Percentiles rank a stretch among this genome's conserved stretches.
phyloP scores from a whole-genome alignment of 2,329 filamentous ascomycete genomes.

The Aspergillus japonicus region DNA sequence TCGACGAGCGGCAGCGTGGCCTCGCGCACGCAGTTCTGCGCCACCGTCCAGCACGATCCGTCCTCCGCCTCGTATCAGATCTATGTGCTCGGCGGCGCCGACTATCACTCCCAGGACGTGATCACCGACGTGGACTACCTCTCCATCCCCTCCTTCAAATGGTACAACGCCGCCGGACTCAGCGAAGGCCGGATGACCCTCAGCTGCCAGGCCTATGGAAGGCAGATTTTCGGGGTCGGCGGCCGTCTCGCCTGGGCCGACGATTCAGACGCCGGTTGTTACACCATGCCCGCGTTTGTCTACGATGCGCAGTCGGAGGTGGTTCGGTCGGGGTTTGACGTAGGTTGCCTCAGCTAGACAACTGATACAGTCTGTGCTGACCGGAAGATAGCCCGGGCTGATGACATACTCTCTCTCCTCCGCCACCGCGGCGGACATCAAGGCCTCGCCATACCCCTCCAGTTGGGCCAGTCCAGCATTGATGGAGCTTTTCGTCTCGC shows the following conservation, averaged over 20 bases:
- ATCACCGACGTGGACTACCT: slow-evolving; percentile 17
- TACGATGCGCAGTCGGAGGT: slow-evolving; percentile 17
- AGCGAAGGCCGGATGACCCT: slow-evolving; percentile 15
- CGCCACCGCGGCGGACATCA: slow-evolving; percentile 7
- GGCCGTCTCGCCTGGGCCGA: slow-evolving; percentile 14
- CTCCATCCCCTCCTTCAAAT: slow-evolving; percentile 20
- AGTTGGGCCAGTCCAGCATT: neutral
- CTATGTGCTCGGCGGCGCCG: slow-evolving; percentile 15
- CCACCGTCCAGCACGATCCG: slow-evolving; percentile 14
- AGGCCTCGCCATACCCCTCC: slow-evolving; percentile 9
- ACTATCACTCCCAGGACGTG: slow-evolving; percentile 8
- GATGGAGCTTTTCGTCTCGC: neutral
- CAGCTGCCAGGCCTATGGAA: slow-evolving; percentile 12
- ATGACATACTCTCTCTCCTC: slow-evolving; percentile 10
- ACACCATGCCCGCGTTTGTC: slow-evolving; percentile 13
- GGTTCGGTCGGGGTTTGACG: slow-evolving; percentile 9
- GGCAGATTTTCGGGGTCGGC: slow-evolving; percentile 17
- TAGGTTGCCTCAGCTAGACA: neutral
- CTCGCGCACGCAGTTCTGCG: slow-evolving; percentile 18
- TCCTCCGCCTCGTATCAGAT: slow-evolving; percentile 15
- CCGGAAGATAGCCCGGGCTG: slow-evolving; percentile 5
- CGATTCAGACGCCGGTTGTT: slow-evolving; percentile 10
- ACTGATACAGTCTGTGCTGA: neutral
- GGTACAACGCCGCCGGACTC: slow-evolving; percentile 14
- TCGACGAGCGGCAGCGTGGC: slow-evolving; percentile 15